Conservation (phyloP, 164 flowering plant species). For the Magnolia sinica region DNA sequence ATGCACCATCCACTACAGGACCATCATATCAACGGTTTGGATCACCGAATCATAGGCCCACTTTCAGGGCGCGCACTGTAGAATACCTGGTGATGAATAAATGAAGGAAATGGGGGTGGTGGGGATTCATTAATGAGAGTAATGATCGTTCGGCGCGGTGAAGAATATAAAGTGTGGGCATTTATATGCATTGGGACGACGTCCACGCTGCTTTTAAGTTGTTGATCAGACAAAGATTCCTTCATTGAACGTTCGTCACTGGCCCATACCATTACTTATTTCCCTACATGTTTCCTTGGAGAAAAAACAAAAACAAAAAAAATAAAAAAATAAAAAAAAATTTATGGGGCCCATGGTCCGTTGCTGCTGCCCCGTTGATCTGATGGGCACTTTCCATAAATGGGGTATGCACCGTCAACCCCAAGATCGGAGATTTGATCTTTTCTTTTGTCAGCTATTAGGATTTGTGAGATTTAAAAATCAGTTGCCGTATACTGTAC, state of each 20-base stretch:
- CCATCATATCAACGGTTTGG: too few relatives aligned
- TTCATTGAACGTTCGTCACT: slow-evolving; percentile 5
- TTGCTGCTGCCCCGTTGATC: background rate
- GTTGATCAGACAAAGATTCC: slow-evolving; percentile 10
- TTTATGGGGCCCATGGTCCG: background rate
- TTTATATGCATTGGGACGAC: background rate
- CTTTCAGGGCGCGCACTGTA: background rate
- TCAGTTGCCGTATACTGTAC: too few relatives aligned
- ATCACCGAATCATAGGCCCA: too few relatives aligned
- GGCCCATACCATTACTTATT: background rate
- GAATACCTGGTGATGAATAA: background rate
- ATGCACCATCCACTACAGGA: too few relatives aligned
- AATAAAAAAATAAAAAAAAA: too few relatives aligned
- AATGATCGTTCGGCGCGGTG: slow-evolving; percentile 7
- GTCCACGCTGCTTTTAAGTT: slow-evolving; percentile 1
- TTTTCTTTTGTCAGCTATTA: too few relatives aligned
- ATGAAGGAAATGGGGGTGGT: background rate
- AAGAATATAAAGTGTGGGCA: slow-evolving; percentile 10
- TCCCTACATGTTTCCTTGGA: background rate
- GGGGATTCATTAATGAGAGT: background rate
- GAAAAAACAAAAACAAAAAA: background rate
- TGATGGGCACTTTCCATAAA: background rate
- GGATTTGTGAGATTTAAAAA: too few relatives aligned
- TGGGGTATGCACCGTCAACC: too few relatives aligned
- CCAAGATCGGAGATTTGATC: too few relatives aligned